phyloP scores from a whole-genome alignment of 257 asterid genomes.

The Salvia hispanica region DNA sequence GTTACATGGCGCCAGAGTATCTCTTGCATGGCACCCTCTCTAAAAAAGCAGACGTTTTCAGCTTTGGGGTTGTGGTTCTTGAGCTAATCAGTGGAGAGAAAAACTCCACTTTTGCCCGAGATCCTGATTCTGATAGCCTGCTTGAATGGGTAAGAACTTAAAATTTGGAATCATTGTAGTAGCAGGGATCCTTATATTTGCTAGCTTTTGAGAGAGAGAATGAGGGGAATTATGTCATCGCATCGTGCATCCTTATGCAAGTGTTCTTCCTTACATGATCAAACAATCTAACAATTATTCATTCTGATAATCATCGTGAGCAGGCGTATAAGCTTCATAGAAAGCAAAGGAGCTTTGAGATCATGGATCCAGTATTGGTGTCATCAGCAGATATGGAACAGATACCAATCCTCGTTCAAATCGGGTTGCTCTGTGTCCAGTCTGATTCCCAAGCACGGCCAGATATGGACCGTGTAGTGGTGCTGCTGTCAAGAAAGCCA shows the following conservation, averaged over 20 bases:
- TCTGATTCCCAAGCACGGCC: slow-evolving; percentile 79
- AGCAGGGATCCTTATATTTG: too few species aligned
- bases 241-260: too few species aligned
- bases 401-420: slow-evolving; percentile 50
- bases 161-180: not conserved
- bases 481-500: slow-evolving; percentile 66
- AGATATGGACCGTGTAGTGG: slow-evolving; percentile 71
- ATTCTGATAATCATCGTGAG: slow-evolving; percentile 17
- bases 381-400: slow-evolving; percentile 56
- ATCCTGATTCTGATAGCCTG: slow-evolving; percentile 62
- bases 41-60: slow-evolving; percentile 79
- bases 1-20: slow-evolving; percentile 99
- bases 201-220: too few species aligned
- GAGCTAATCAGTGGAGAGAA: slow-evolving; percentile 94
- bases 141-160: slow-evolving; percentile 57
- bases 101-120: slow-evolving; percentile 67
- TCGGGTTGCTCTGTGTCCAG: slow-evolving; percentile 82
- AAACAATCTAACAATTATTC: too few species aligned
- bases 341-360: slow-evolving; percentile 63
- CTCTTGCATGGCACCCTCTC: slow-evolving; percentile 77
- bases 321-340: slow-evolving; percentile 85
- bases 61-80: slow-evolving; percentile 88
- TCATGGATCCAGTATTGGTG: slow-evolving; percentile 65
- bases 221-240: too few species aligned
- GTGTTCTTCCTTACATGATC: too few species aligned